Evolutionary conservation across 1,284 basidiomycete genomes (phyloP).

Genomic region (Pseudozyma thailandica): DNA sequence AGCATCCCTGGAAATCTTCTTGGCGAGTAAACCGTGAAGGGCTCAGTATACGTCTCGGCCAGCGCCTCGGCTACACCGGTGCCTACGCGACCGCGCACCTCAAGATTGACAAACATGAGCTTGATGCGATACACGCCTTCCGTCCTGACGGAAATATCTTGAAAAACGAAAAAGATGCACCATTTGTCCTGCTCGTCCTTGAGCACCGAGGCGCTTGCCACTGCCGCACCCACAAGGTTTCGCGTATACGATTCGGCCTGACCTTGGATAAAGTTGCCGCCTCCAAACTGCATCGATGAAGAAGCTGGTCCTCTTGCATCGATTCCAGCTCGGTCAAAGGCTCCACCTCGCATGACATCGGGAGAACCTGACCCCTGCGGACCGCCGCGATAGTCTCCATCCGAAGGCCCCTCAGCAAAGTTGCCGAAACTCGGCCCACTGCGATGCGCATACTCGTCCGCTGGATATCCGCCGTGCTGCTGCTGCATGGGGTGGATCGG

Average conservation of each 20-base stretch:
- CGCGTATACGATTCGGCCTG: slow-evolving; percentile 54
- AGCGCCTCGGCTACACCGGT: slow-evolving; percentile 56
- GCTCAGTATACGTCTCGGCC: slow-evolving; percentile 60
- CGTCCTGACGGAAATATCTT: slow-evolving; percentile 60
- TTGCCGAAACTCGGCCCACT: slow-evolving; percentile 20
- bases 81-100: slow-evolving; percentile 51
- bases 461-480: slow-evolving; percentile 9
- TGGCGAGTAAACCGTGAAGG: slow-evolving; percentile 62
- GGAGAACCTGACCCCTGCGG: slow-evolving; percentile 12
- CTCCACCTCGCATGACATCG: slow-evolving; percentile 1
- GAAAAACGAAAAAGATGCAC: slow-evolving; percentile 63
- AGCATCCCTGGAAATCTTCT: slow-evolving; percentile 61
- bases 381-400: slow-evolving; percentile 23
- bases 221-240: slow-evolving; percentile 59
- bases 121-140: slow-evolving; percentile 63
- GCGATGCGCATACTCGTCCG: slow-evolving; percentile 18
- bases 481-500: slow-evolving; percentile 36
- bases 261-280: slow-evolving; percentile 24
- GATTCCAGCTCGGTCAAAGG: slow-evolving; percentile 9
- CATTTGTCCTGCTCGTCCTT: slow-evolving; percentile 58
- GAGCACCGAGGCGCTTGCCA: slow-evolving; percentile 60
- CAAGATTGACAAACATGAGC: slow-evolving; percentile 59
- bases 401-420: slow-evolving; percentile 11
- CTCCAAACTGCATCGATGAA: slow-evolving; percentile 20
- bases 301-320: slow-evolving; percentile 1